Conservation (phyloP, 169 alveolate species). For the Eimeria acervulina region DNA sequence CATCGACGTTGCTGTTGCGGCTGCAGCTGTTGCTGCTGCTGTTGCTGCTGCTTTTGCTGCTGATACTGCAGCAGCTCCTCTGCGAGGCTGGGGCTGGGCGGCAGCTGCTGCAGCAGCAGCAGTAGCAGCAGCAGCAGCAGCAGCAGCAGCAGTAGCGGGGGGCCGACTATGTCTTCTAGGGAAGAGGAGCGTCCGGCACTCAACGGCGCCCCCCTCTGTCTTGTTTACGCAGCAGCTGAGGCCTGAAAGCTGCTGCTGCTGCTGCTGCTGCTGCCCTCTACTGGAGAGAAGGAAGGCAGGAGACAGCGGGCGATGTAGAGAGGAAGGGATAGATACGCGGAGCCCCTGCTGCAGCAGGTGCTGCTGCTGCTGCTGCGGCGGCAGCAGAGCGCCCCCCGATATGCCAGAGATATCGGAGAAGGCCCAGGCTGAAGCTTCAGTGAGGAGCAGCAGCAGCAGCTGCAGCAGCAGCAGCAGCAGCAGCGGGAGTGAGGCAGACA, state of each 20-base stretch:
- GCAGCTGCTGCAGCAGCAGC: background rate
- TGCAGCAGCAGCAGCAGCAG: constrained; percentile 58
- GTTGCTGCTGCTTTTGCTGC: background rate
- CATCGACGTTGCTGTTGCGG: background rate
- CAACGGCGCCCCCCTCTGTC: background rate
- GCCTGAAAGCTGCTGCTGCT: background rate
- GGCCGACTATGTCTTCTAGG: background rate
- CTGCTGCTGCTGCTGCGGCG: constrained; percentile 64
- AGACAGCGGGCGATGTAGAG: background rate
- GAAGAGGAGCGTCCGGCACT: constrained; percentile 9
- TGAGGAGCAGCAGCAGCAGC: constrained; percentile 51
- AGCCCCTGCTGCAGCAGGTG: background rate
- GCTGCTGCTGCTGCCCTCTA: no score
- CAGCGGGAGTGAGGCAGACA: background rate
- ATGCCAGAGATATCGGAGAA: background rate
- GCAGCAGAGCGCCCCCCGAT: constrained; percentile 51
- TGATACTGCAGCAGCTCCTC: background rate
- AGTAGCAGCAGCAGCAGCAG: background rate
- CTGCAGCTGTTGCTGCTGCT: constrained; percentile 10
- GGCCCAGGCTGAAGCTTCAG: background rate
- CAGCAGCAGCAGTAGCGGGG: background rate
- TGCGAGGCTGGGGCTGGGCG: background rate
- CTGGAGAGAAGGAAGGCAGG: background rate
- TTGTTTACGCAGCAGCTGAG: constrained; percentile 15
- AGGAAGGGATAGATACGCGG: background rate